Base-by-base conservation (phyloP, 805 yeast genomes). In the Candida maris region DNA sequence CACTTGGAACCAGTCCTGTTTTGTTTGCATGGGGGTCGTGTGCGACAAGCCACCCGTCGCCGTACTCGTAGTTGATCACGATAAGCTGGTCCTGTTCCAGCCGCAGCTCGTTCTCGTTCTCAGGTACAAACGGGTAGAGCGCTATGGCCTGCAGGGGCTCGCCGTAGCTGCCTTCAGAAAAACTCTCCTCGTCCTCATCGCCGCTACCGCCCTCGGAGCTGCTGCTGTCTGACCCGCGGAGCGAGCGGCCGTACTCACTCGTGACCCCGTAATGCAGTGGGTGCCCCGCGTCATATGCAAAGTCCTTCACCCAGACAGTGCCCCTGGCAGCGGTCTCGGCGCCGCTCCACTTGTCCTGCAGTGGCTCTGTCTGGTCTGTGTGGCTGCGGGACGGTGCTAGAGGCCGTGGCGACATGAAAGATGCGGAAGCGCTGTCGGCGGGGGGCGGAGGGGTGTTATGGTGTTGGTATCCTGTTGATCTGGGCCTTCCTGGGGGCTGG, bases 41-140 rank as follows among this genome's bases (percentile, higher is more conserved):
- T 0, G 97, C 97, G 34, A 93, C 97, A 3, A 93, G 71, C 99
- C 98, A 93, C 6, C 99, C 99, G 58, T 91, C 97, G 18, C 97
- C 97, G 58, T 91, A 96, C 39, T 94, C 77, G 59, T 89, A 91
- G 41, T 82, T 78, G 20, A 93, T 83, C 75, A 88, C 81, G 2
- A 93, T 77, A 10, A 77, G 59, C 61, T 93, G 97, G 23, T 96
- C 95, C 50, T 83, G 94, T 10, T 54, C 62, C 21, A 93, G 64
- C 8, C 72, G 75, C 30, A 89, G 76, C 54, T 93, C 99, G 59
- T 93, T 93, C 50, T 87, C 96, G 59, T 93, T 93, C 57, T 93
- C 97, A 0, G 97, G 96, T 28, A 65, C 72, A 55, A 93, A 93
- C 50, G 89, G 91, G 57, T 87, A 93, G 30, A 93, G 58, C 1